Conservation (phyloP, 768 basidiomycete species). For the Kondoa malvinella region DNA sequence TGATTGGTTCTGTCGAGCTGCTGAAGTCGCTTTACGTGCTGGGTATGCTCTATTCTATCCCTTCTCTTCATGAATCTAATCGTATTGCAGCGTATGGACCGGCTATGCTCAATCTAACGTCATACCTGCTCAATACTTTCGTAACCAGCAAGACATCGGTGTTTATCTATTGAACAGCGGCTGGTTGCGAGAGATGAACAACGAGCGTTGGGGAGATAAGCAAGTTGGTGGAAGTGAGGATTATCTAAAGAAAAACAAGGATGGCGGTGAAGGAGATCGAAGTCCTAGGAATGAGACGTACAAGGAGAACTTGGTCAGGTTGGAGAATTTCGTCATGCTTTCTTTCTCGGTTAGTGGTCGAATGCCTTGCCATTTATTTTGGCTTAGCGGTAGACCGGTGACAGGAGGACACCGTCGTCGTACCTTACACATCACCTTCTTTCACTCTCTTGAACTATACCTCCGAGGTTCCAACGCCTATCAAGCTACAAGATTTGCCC, state of each 20-base stretch:
- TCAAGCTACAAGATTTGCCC: conserved; percentile 18
- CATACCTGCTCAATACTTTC: conserved; percentile 34
- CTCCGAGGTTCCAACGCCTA: neutral
- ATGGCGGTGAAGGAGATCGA: neutral
- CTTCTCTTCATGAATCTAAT: conserved; percentile 11
- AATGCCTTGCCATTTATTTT: conserved; percentile 1
- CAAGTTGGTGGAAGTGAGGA: conserved; percentile 14
- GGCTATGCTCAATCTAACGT: conserved; percentile 23
- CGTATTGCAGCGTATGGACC: conserved; percentile 22
- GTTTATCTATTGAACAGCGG: conserved; percentile 29
- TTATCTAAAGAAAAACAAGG: neutral
- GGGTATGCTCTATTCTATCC: conserved; percentile 9
- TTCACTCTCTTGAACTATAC: conserved; percentile 23
- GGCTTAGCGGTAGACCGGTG: neutral
- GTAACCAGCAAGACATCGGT: conserved; percentile 32
- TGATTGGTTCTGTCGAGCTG: conserved; percentile 12
- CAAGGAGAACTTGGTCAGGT: conserved; percentile 19
- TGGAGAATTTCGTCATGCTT: conserved; percentile 26
- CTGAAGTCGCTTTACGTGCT: conserved; percentile 1
- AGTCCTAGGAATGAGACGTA: conserved; percentile 21
- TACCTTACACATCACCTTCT: conserved; percentile 21
- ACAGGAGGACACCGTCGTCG: conserved; percentile 24
- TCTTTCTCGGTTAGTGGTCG: conserved; percentile 21
- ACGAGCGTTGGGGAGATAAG: conserved; percentile 26
- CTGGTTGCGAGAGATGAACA: conserved; percentile 32